A percentile compares a stretch with the other conserved stretches of the same genome.
Evolutionary conservation across 257 asterid genomes (phyloP).

Genomic region (Ehretia macrophylla): DNA sequence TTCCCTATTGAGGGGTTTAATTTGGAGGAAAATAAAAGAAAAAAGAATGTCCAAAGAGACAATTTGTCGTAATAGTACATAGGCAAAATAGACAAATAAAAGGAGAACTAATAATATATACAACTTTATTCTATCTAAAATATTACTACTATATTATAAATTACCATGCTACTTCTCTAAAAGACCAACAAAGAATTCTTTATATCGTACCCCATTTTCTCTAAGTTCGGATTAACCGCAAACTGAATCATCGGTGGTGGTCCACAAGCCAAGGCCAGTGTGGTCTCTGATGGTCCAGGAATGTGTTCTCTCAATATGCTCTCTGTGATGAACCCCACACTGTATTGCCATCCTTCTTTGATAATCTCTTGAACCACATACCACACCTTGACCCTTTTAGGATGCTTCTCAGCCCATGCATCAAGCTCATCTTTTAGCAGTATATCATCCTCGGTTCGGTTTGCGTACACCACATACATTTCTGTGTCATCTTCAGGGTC

Average conservation of each 20-base stretch:
- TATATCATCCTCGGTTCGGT: slow-evolving; percentile 84
- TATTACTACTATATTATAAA: not conserved
- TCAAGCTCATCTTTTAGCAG: slow-evolving; percentile 66
- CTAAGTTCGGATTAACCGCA: slow-evolving; percentile 84
- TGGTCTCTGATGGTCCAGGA: slow-evolving; percentile 42
- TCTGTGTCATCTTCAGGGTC: slow-evolving; percentile 76
- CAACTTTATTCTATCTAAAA: not conserved
- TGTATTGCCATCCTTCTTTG: slow-evolving; percentile 58
- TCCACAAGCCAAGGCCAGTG: slow-evolving; percentile 82
- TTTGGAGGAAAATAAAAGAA: no score
- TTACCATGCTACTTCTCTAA: slow-evolving; percentile 13
- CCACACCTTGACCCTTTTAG: slow-evolving; percentile 75
- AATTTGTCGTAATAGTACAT: no score
- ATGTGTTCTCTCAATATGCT: slow-evolving; percentile 58
- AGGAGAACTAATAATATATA: not conserved
- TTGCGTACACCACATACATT: slow-evolving; percentile 79
- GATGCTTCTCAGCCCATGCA: slow-evolving; percentile 65
- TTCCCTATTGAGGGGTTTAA: no score
- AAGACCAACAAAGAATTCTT: slow-evolving; percentile 69
- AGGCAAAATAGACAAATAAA: no score
- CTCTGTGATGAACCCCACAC: slow-evolving; percentile 62
- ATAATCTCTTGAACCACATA: slow-evolving; percentile 63
- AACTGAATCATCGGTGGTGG: slow-evolving; percentile 95
- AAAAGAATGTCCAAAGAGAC: no score
- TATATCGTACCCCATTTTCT: slow-evolving; percentile 79